These are phyloP conservation scores for Collybia nuda DNA, from an alignment of 768 basidiomycete genomes.

Conservation along the genomic window DNA sequence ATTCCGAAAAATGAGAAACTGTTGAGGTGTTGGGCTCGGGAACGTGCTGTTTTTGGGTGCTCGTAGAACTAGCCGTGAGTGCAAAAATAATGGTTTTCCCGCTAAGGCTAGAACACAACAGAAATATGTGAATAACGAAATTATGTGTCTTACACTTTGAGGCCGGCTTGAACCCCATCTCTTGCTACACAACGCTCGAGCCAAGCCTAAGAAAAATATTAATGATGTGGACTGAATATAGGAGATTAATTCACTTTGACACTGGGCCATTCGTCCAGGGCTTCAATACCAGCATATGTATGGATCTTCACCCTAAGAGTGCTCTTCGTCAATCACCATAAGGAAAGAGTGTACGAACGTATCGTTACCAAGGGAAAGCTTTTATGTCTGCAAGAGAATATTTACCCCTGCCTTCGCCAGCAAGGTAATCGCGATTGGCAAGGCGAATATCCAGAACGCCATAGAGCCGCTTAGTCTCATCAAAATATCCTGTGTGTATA, in stretches of 20 bases:
- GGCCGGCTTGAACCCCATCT: neutral
- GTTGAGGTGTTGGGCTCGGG: too few species aligned
- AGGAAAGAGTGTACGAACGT: neutral
- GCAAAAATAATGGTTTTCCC: too few species aligned
- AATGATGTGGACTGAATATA: neutral
- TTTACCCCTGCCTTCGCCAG: conserved; percentile 70
- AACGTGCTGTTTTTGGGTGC: too few species aligned
- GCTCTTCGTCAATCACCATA: neutral
- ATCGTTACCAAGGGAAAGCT: conserved; percentile 55
- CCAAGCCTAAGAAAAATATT: neutral
- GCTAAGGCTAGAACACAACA: neutral
- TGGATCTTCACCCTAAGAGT: conserved; percentile 55
- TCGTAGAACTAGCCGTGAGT: too few species aligned
- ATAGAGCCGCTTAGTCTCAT: conserved; percentile 83
- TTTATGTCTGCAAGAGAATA: conserved; percentile 77
- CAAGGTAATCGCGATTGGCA: conserved; percentile 71
- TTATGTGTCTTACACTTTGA: too few species aligned
- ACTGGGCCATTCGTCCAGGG: conserved; percentile 17
- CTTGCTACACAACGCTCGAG: neutral
- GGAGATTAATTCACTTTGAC: conserved; percentile 12
- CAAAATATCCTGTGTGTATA: conserved; percentile 55
- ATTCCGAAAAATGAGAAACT: too few species aligned
- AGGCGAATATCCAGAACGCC: conserved; percentile 78
- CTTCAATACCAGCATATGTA: conserved; percentile 31
- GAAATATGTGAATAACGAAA: neutral